These are phyloP conservation scores for Iberis pinnata DNA, from an alignment of 345 rosid species.

Conservation along the genomic window DNA sequence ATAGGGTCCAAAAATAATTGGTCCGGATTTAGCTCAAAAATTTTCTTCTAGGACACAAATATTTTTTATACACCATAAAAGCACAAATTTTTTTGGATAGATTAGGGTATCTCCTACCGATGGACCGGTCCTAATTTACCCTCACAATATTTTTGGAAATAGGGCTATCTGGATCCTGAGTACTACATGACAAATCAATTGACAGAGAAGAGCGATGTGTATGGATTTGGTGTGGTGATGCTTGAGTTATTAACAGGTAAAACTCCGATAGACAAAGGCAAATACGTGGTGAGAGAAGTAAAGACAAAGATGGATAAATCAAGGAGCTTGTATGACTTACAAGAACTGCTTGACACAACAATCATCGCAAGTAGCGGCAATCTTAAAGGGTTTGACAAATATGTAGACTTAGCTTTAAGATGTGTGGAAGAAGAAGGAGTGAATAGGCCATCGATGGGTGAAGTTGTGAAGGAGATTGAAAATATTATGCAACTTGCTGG, in stretches of 20 bases:
- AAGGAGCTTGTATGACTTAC: slow-evolving; percentile 50
- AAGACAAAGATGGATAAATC: slow-evolving; percentile 48
- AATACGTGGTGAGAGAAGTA: slow-evolving; percentile 76
- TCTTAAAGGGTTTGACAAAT: slow-evolving; percentile 53
- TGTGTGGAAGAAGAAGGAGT: slow-evolving; percentile 58
- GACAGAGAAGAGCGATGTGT: slow-evolving; percentile 93
- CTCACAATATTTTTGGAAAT: neutral
- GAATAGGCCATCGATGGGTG: slow-evolving; percentile 67
- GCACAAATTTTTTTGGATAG: too few species aligned
- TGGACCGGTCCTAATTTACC: neutral
- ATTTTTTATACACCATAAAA: neutral
- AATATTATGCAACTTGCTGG: slow-evolving; percentile 56
- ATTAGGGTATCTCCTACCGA: too few species aligned
- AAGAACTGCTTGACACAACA: slow-evolving; percentile 53
- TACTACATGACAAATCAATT: slow-evolving; percentile 87
- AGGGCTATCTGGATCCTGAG: slow-evolving; percentile 95
- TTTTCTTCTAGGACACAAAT: too few species aligned
- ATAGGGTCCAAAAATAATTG: too few species aligned
- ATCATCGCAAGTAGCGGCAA: slow-evolving; percentile 37
- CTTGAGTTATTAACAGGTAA: slow-evolving; percentile 63
- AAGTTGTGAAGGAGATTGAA: slow-evolving; percentile 71
- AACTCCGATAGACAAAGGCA: slow-evolving; percentile 74
- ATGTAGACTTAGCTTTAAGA: slow-evolving; percentile 53
- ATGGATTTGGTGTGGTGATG: slow-evolving; percentile 83
- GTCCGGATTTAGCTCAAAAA: too few species aligned